Base-by-base conservation (phyloP, 768 basidiomycete genomes). In the Auriculariales sp. region DNA sequence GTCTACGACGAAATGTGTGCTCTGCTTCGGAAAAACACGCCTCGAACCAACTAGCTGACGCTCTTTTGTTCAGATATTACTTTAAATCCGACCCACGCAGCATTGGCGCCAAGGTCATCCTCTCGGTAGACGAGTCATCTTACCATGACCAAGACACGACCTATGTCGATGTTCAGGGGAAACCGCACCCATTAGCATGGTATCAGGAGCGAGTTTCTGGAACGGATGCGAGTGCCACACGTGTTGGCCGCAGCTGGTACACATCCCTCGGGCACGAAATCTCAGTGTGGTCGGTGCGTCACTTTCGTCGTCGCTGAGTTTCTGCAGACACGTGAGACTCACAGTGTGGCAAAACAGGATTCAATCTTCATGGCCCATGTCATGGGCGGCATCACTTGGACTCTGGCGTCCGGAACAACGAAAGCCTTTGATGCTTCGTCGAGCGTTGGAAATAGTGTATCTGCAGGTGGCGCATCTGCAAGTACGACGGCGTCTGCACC, bases 131-230 rank as follows among this genome's bases (percentile, higher is more conserved):
- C 56, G 81, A 83, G 55, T 71, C 71, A 4, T 81, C 72, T 39
- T 83, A 83, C 57, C 59, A 61, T 28, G 75, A 74, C 58, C 61
- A 62, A 24, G 73, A 70, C 15, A 60, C 61, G 2, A 71, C 76
- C 34, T 69, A 68, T 28, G 82, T 73, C 57, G 62, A 79, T 55
- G n/a, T n/a, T n/a, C 78, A 84, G 57, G 88, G 87, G 11, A 67
- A 60, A 28, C 86, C 88, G 4, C 87, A 88, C 65, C 89, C 89
- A 2, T 15, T 24, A 87, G 87, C 90, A 19, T 92, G 87, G 88
- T 90, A 74, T 61, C 87, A 89, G 62, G 79, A 82, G 54, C 73
- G 69, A 2, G 83, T 83, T 15, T 77, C 80, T 27, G 85, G 85
- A 0, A 74, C 77, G 3, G 68, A 75, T 54, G 61, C 59, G 25